Evolutionary conservation across 2,329 filamentous ascomycete species (phyloP), one percentile per base, ranked within the genome.

Genomic region (Boeremia lycopersici): DNA sequence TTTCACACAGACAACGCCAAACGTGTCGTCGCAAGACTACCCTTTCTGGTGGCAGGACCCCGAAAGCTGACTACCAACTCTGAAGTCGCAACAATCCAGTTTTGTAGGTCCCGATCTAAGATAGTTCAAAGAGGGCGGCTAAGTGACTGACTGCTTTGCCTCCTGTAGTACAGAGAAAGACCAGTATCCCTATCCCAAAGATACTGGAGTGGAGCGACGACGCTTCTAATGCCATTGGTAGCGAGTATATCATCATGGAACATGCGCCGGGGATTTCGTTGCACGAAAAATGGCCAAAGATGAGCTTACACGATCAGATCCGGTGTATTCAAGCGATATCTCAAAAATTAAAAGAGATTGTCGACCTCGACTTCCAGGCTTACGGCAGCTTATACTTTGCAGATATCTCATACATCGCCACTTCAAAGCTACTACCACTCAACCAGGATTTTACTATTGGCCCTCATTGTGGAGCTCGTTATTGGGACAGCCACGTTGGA

Each of bases 1-100:
- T 74, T 81, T 48, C 67, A 65, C 15, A 68, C 76, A 35, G 63
- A 81, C 42, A 74, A 77, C 63, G 72, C 49, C 7, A 64, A 63
- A 56, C 61, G 59, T 17, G 50, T 79, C 19, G 72, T 81, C 13
- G 79, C 75, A 2, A 76, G 72, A 60, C 52, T 81, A n/a, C 78
- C 77, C 2, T 78, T 75, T 60, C 50, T 51, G 2, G 39, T 77
- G 30, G 74, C 76, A 57, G 77, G 77, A 9, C 75, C 74, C 8
- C 41, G 62, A 35, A 67, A 62, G 38, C 62, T 78, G 17, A 71
- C 67, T 0, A 79, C 76, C 5, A 69, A 65, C 50, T 79, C 78
- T 23, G 76, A 81, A 63, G 76, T 81, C 59, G 78, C 79, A 26
- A 81, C 77, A 1, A 76, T 81, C 41, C 62, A 63, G 41, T 80